Evolutionary conservation across 768 basidiomycete species (phyloP).

Genomic region (Steccherinum ochraceum): DNA sequence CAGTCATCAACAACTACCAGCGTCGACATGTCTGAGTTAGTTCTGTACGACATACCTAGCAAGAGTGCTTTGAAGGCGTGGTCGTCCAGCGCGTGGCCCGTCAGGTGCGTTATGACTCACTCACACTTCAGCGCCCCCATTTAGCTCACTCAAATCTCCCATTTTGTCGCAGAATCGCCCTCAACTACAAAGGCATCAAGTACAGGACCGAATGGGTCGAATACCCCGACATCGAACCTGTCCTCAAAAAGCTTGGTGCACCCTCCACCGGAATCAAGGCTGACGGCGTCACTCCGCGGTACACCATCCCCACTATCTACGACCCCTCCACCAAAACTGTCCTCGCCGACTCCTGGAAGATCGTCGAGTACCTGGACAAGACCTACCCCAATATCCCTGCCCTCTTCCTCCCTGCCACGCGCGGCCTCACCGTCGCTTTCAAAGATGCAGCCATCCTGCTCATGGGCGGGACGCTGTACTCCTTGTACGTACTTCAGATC

Average conservation of each 20-base stretch:
- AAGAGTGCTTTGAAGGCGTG: slow-evolving; percentile 23
- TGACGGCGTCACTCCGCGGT: slow-evolving; percentile 25
- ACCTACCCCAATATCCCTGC: slow-evolving; percentile 38
- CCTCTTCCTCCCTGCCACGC: slow-evolving; percentile 31
- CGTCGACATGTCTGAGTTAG: too few species aligned
- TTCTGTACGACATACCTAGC: slow-evolving; percentile 33
- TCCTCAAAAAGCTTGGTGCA: slow-evolving; percentile 27
- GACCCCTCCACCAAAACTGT: slow-evolving; percentile 34
- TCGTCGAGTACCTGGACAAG: slow-evolving; percentile 45
- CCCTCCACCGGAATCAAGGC: slow-evolving; percentile 24
- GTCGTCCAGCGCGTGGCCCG: slow-evolving; percentile 28
- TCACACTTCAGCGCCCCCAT: not conserved
- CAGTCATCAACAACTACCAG: too few species aligned
- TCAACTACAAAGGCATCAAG: slow-evolving; percentile 31
- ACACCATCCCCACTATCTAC: slow-evolving; percentile 46
- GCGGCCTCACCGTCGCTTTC: slow-evolving; percentile 36
- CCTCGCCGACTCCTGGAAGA: slow-evolving; percentile 43
- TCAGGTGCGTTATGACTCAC: slow-evolving; percentile 6
- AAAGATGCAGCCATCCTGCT: not conserved
- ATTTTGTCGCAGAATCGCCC: slow-evolving; percentile 24
- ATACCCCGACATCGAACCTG: slow-evolving; percentile 36
- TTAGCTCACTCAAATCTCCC: slow-evolving; percentile 14
- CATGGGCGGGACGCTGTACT: not conserved
- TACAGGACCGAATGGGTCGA: slow-evolving; percentile 43
- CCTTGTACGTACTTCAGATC: not conserved